Evolutionary conservation across 192 early-diverging fungal genomes (phyloP).

Genomic region (Gigaspora rosea): DNA sequence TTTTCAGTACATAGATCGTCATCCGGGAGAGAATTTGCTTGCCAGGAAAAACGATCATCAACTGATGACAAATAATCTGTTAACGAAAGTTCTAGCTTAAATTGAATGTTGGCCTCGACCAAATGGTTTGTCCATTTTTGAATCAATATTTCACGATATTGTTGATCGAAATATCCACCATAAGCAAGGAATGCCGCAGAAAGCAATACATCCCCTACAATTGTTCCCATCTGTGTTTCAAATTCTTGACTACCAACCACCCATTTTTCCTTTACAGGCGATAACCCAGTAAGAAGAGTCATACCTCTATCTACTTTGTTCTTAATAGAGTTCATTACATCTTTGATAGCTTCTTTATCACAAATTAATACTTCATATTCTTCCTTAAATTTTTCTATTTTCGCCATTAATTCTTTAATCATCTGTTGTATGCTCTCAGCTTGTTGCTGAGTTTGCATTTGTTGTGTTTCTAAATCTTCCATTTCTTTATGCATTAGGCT

Average conservation of each 20-base stretch:
- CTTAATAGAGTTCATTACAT: constrained; percentile 94
- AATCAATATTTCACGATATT: constrained; percentile 82
- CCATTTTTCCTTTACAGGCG: constrained; percentile 94
- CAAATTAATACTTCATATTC: constrained; percentile 97
- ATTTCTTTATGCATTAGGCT: constrained; percentile 96
- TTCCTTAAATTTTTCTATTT: constrained; percentile 91
- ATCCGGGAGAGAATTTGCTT: constrained; percentile 75
- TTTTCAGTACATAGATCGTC: constrained; percentile 98
- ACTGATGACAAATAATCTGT: constrained; percentile 89
- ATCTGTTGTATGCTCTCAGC: constrained; percentile 75
- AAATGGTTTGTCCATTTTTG: constrained; percentile 80
- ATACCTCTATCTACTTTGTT: constrained; percentile 90
- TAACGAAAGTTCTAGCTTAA: constrained; percentile 79
- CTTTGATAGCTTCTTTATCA: constrained; percentile 86
- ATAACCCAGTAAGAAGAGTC: constrained; percentile 82
- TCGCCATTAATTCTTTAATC: too few relatives aligned
- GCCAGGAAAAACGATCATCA: constrained; percentile 92
- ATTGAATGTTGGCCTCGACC: constrained; percentile 64
- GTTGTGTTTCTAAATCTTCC: constrained; percentile 73
- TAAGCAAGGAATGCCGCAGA: constrained; percentile 95
- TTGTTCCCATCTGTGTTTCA: constrained; percentile 94
- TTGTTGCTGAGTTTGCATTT: constrained; percentile 68
- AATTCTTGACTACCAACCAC: constrained; percentile 85
- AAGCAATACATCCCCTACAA: constrained; percentile 95
- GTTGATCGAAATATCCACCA: constrained; percentile 97